These are phyloP conservation scores for Leccinum broughii DNA, from an alignment of 768 basidiomycete species.

Conservation along the genomic window DNA sequence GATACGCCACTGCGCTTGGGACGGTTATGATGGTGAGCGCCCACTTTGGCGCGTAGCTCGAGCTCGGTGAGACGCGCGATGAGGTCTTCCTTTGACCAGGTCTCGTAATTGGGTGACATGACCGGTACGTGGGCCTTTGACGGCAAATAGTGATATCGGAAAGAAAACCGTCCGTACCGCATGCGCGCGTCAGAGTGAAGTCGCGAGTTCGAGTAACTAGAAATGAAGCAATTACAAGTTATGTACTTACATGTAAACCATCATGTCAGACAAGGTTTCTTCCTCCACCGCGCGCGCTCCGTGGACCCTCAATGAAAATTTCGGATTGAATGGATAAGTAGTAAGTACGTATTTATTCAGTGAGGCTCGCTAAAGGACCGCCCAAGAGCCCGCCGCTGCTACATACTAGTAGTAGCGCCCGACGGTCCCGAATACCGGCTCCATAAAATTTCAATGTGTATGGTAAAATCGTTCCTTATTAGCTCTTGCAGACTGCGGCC, in stretches of 20 bases:
- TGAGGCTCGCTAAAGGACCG: neutral
- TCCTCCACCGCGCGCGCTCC: neutral
- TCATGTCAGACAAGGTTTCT: neutral
- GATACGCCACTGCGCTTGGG: constrained; percentile 14
- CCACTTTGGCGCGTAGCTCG: constrained; percentile 36
- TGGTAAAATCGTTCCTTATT: no score
- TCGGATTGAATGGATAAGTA: no score
- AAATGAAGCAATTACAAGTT: neutral
- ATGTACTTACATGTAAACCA: neutral
- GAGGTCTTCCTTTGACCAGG: constrained; percentile 68
- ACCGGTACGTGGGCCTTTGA: constrained; percentile 30
- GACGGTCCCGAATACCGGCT: no score
- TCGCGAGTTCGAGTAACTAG: neutral
- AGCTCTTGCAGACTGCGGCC: no score
- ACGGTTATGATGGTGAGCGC: constrained; percentile 12
- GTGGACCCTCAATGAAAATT: no score
- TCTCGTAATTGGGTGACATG: constrained; percentile 48
- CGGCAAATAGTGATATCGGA: constrained; percentile 35
- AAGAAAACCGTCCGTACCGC: constrained; percentile 33
- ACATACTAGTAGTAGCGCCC: no score
- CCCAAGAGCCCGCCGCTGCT: neutral
- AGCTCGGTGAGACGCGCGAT: constrained; percentile 62
- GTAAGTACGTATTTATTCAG: no score
- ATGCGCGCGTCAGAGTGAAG: constrained; percentile 15
- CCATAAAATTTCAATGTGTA: no score